phyloP scores from a whole-genome alignment of 495 filamentous ascomycete species.

The Staphylotrichum longicolle region DNA sequence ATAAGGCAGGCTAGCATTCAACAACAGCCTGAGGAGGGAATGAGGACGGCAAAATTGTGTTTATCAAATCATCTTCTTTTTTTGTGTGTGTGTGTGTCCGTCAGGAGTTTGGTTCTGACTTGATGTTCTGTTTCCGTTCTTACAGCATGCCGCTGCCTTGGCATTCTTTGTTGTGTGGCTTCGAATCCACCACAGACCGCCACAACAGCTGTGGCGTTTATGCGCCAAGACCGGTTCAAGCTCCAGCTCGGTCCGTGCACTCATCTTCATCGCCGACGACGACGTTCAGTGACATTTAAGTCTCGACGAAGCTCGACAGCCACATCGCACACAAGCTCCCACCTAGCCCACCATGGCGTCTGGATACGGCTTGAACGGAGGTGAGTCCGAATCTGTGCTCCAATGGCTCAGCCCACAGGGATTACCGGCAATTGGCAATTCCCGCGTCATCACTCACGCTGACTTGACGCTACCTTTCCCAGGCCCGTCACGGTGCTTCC shows the following conservation, averaged over 20 bases:
- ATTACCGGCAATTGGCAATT: conserved; percentile 2
- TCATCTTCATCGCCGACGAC: conserved; percentile 21
- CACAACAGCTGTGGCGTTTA: background rate
- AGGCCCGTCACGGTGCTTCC: conserved; percentile 92
- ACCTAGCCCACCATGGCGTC: conserved; percentile 65
- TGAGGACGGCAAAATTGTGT: too few species aligned
- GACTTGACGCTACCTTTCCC: conserved; percentile 9
- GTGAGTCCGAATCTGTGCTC: conserved; percentile 46
- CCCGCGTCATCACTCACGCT: conserved; percentile 9
- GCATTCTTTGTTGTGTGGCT: background rate
- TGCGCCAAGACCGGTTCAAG: conserved; percentile 9
- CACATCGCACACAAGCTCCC: conserved; percentile 23
- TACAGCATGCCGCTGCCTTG: too few species aligned
- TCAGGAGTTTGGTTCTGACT: too few species aligned
- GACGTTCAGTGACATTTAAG: conserved; percentile 12
- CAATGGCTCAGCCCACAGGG: conserved; percentile 23
- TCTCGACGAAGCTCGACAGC: conserved; percentile 18
- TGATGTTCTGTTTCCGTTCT: too few species aligned
- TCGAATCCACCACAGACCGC: background rate
- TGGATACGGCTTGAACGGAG: conserved; percentile 76
- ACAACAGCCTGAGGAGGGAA: too few species aligned
- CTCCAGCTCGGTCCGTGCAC: conserved; percentile 26
- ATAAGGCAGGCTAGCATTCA: too few species aligned
- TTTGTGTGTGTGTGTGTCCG: too few species aligned
- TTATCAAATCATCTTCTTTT: too few species aligned